Conservation (phyloP, 345 rosid genomes). For the Geranium rotundifolium region DNA sequence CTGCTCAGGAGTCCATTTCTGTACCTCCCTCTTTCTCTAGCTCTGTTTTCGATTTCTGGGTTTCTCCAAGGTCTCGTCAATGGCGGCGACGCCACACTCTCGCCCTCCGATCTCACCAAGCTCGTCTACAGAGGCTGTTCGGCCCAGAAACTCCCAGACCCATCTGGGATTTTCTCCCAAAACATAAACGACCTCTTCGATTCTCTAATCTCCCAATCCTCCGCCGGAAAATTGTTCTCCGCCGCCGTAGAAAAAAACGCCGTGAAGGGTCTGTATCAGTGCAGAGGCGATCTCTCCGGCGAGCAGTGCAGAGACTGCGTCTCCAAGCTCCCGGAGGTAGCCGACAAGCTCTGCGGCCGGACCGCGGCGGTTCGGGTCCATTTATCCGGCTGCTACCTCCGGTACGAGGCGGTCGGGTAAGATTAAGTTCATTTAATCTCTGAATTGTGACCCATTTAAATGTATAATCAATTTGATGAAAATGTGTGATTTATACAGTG, state of each 20-base stretch:
- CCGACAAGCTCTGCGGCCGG: constrained; percentile 45
- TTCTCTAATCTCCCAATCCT: constrained; percentile 52
- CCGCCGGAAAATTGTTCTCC: constrained; percentile 36
- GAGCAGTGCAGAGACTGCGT: constrained; percentile 52
- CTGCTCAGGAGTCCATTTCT: too few relatives aligned
- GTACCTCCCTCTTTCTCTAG: too few relatives aligned
- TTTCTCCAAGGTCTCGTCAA: too few relatives aligned
- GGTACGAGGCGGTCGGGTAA: too few relatives aligned
- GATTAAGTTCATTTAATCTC: too few relatives aligned
- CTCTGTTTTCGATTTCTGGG: too few relatives aligned
- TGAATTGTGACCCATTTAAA: too few relatives aligned
- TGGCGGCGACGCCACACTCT: not conserved
- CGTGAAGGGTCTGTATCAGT: constrained; percentile 60
- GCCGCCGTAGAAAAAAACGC: constrained; percentile 36
- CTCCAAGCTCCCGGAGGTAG: constrained; percentile 32
- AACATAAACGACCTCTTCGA: constrained; percentile 48
- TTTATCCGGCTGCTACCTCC: too few relatives aligned
- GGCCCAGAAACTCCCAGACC: constrained; percentile 48
- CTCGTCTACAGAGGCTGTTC: constrained; percentile 78
- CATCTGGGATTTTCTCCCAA: constrained; percentile 40
- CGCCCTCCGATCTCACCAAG: constrained; percentile 29
- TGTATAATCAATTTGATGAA: too few relatives aligned
- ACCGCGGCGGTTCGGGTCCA: constrained; percentile 2
- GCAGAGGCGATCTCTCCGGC: constrained; percentile 71
- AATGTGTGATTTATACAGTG: too few relatives aligned